These are phyloP conservation scores for Arthroderma sp. DNA, from an alignment of 2,329 filamentous ascomycete genomes.

Conservation along the genomic window DNA sequence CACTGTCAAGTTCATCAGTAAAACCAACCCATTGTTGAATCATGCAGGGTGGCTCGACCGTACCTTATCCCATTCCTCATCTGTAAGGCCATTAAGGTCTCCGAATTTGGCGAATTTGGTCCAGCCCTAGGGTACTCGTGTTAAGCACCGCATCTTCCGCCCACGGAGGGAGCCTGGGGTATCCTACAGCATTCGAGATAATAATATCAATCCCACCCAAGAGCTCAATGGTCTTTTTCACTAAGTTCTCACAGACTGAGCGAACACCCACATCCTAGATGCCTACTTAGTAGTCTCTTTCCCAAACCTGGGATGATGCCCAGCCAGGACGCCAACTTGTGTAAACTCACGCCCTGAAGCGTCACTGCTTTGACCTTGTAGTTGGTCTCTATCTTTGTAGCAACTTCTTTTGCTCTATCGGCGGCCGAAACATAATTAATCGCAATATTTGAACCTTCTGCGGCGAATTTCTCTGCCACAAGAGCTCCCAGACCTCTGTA, in stretches of 20 bases:
- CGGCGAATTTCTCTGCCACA: constrained; percentile 53
- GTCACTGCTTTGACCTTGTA: constrained; percentile 40
- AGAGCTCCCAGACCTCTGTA: constrained; percentile 59
- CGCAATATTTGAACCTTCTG: constrained; percentile 53
- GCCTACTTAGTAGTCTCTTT: not conserved
- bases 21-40: not conserved
- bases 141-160: not conserved
- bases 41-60: not conserved
- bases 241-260: constrained; percentile 44
- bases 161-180: not conserved
- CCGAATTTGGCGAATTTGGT: constrained; percentile 46
- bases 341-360: constrained; percentile 44
- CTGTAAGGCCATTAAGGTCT: constrained; percentile 44
- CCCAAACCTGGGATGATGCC: not conserved
- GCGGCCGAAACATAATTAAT: constrained; percentile 59
- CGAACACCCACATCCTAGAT: constrained; percentile 48
- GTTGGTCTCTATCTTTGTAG: constrained; percentile 40
- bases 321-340: not conserved
- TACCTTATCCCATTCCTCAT: constrained; percentile 52
- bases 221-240: constrained; percentile 45
- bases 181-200: constrained; percentile 55
- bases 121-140: constrained; percentile 37
- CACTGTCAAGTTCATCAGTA: constrained; percentile 30
- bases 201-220: constrained; percentile 63
- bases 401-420: constrained; percentile 46